A percentile compares a stretch with the other conserved stretches of the same genome.
Evolutionary conservation across 768 basidiomycete genomes (phyloP).

Genomic region (Hortiboletus campestris): DNA sequence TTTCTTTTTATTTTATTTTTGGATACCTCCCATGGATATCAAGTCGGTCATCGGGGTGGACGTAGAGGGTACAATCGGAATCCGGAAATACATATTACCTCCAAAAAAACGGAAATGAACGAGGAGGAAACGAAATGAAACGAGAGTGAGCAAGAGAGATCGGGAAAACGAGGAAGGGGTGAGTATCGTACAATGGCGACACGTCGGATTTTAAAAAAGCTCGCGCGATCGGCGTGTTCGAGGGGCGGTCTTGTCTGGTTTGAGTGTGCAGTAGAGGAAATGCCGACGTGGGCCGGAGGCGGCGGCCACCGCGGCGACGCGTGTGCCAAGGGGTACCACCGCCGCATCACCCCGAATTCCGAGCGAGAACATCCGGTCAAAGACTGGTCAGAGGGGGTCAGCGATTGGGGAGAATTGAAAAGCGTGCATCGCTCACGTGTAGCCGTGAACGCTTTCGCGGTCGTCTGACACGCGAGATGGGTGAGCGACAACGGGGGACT

Average conservation of each 20-base stretch:
- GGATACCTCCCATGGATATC: conserved; percentile 15
- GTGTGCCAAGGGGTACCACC: conserved; percentile 52
- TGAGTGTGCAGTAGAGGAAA: conserved; percentile 79
- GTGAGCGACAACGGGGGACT: conserved; percentile 85
- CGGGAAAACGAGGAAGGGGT: too few species aligned
- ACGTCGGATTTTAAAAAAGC: conserved; percentile 6
- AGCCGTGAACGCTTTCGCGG: conserved; percentile 85
- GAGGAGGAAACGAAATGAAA: background rate
- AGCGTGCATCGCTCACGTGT: conserved; percentile 51
- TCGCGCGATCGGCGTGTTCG: conserved; percentile 49
- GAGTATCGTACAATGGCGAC: too few species aligned
- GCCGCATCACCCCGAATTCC: conserved; percentile 75
- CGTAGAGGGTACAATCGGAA: conserved; percentile 15
- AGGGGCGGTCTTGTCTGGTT: conserved; percentile 48
- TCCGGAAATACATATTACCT: conserved; percentile 20
- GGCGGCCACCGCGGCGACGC: conserved; percentile 64
- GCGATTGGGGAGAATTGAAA: background rate
- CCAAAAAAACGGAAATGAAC: background rate
- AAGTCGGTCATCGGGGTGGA: background rate
- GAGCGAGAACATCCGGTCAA: conserved; percentile 86
- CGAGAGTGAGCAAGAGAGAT: too few species aligned
- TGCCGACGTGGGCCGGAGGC: conserved; percentile 76
- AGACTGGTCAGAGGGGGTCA: conserved; percentile 48
- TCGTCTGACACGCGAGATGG: conserved; percentile 84
- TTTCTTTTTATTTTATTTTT: background rate